These are phyloP conservation scores for Secale cereale DNA, from an alignment of 176 grass and related monocot species.

Conservation along the genomic window DNA sequence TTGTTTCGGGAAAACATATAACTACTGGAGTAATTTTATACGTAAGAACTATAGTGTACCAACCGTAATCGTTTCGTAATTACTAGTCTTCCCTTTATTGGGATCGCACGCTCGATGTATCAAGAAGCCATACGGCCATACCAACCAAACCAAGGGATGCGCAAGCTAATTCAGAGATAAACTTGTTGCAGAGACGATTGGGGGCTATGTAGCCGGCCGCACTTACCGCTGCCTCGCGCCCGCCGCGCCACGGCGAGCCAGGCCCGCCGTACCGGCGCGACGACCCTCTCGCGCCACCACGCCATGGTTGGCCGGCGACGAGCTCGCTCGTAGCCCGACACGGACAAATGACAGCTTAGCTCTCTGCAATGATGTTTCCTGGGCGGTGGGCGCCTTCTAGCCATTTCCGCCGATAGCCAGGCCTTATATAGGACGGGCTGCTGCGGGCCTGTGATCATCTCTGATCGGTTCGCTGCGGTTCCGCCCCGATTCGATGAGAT, in stretches of 20 bases:
- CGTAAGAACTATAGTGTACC: background rate
- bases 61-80: background rate
- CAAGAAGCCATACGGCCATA: background rate
- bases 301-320: slow-evolving; percentile 33
- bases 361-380: background rate
- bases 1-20: background rate
- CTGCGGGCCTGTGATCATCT: background rate
- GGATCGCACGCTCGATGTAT: background rate
- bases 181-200: too few relatives aligned
- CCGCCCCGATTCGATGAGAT: background rate
- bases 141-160: too few relatives aligned
- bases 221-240: slow-evolving; percentile 36
- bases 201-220: background rate
- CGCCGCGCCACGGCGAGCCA: slow-evolving; percentile 61
- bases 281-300: slow-evolving; percentile 69
- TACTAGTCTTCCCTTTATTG: too few relatives aligned
- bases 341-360: background rate
- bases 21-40: background rate
- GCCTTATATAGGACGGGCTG: slow-evolving; percentile 1
- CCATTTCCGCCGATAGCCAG: background rate
- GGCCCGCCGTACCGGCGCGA: slow-evolving; percentile 54
- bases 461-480: background rate
- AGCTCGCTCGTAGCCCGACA: background rate
- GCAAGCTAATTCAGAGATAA: too few relatives aligned
- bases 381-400: background rate